phyloP scores from a whole-genome alignment of 345 rosid genomes.

The Dovyalis caffra region DNA sequence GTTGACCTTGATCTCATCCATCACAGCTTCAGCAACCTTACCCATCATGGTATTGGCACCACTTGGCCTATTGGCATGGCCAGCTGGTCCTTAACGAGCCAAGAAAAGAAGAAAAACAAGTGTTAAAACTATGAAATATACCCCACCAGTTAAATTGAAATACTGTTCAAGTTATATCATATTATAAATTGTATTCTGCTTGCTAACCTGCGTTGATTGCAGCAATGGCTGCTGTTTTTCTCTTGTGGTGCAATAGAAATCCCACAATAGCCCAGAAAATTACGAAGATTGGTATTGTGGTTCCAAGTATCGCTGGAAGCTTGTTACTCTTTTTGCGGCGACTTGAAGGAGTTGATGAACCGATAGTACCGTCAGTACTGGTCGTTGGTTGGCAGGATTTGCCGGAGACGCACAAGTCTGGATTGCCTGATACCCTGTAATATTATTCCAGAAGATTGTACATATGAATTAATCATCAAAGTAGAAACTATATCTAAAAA shows the following conservation, averaged over 20 bases:
- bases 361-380: background rate
- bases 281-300: slow-evolving; percentile 32
- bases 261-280: slow-evolving; percentile 35
- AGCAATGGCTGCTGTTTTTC: slow-evolving; percentile 35
- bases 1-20: slow-evolving; percentile 19
- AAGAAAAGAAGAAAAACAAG: background rate
- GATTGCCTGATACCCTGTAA: slow-evolving; percentile 21
- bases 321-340: slow-evolving; percentile 28
- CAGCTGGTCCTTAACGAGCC: slow-evolving; percentile 10
- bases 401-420: slow-evolving; percentile 34
- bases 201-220: slow-evolving; percentile 15
- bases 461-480: background rate
- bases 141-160: no score
- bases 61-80: slow-evolving; percentile 13
- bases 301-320: slow-evolving; percentile 39
- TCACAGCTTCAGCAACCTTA: slow-evolving; percentile 12
- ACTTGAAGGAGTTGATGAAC: background rate
- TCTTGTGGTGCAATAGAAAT: slow-evolving; percentile 26
- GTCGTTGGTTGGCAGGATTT: slow-evolving; percentile 29
- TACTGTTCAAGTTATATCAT: background rate
- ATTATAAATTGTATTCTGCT: background rate
- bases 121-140: background rate
- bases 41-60: slow-evolving; percentile 9
- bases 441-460: background rate
- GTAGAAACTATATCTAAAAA: background rate